Base-by-base conservation (phyloP, 106 monocot species). In the Acorus calamus region DNA sequence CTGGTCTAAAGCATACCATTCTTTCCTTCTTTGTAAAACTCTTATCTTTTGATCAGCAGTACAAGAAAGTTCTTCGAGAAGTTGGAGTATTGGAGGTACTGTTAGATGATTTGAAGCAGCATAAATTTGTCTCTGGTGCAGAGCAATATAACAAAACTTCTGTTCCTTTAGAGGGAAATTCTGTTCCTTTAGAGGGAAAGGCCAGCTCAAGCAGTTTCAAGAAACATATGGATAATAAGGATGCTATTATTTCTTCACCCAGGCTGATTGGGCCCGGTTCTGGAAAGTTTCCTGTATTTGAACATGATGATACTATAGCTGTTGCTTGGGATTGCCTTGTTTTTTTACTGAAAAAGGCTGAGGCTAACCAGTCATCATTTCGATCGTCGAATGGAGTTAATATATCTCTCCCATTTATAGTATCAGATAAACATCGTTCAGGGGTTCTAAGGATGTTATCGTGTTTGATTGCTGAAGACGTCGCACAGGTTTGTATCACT, bases 1-100 rank as follows among this genome's bases (percentile, higher is more conserved):
- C 85, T 49, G 73, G 55, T 66, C 52, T 98, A 52, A 85, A 86
- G 50, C 92, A 88, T 56, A 83, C 79, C 10, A 92, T 98, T 73
- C 92, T 98, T 71, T 73, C 88, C 14, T 98, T 98, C 65, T 98
- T 92, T 71, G 98, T 92, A 4, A 98, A 98, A 80, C 83, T 98
- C 7, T 50, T 98, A 13, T 92, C 98, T 14, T 98, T 98, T 75
- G 98, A 98, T 77, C 82, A 85, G 65, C 85, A 98, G 50, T 98
- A 98, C 51, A 92, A 92, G 65, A 98, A 85, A 56, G 79, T 98
- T 62, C 73, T 98, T 2, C 76, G 92, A 52, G 98, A 98, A 85
- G 92, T 98, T 75, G 98, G 98, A 67, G 88, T 88, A 59, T 50
- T 98, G 59, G 98, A 92, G 49, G 88, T 92, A 54, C 69, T 98